Conservation (phyloP, 129 eudicot genomes). For the Silybum marianum region DNA sequence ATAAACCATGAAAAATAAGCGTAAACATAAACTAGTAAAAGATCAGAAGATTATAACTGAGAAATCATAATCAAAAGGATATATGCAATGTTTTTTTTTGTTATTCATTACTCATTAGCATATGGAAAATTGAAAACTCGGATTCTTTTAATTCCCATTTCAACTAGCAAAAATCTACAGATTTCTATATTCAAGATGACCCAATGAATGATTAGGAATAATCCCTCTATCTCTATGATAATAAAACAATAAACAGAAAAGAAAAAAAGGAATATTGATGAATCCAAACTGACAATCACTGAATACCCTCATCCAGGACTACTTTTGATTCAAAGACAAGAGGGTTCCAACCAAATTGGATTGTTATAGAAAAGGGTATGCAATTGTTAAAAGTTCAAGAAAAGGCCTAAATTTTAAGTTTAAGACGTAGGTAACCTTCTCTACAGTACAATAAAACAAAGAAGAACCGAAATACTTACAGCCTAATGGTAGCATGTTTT, state of each 20-base stretch:
- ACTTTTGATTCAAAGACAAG: not conserved
- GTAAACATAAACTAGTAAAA: not conserved
- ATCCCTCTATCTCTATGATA: not conserved
- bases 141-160: not conserved
- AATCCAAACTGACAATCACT: not conserved
- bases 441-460: not conserved
- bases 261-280: not conserved
- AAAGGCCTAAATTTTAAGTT: not conserved
- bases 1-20: too few species aligned
- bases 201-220: not conserved
- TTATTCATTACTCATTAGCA: not conserved
- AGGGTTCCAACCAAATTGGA: not conserved
- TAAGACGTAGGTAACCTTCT: not conserved
- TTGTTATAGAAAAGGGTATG: not conserved
- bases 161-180: not conserved
- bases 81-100: not conserved
- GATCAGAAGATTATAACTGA: not conserved
- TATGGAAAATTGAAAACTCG: too few species aligned
- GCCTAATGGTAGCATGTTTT: not conserved
- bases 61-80: not conserved
- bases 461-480: not conserved
- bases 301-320: not conserved
- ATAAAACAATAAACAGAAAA: too few species aligned
- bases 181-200: not conserved
- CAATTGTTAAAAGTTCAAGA: not conserved